phyloP scores from a whole-genome alignment of 805 yeast species.

The Candida dajiaensis region DNA sequence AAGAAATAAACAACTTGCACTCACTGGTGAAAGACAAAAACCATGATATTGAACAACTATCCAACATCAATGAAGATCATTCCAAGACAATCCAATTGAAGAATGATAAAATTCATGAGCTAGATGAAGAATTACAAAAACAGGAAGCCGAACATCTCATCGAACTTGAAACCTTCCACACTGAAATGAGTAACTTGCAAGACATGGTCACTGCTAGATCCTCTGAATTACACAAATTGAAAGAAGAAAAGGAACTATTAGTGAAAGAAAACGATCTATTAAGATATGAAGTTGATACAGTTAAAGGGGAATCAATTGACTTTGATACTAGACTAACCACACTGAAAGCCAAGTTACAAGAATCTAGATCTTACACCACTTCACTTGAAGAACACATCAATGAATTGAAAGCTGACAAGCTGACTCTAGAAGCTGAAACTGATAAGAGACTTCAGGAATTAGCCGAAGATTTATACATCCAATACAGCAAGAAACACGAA shows the following conservation, averaged over 20 bases:
- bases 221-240: conserved; percentile 22
- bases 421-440: conserved; percentile 39
- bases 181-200: conserved; percentile 29
- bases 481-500: conserved; percentile 73
- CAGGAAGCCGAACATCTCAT: conserved; percentile 31
- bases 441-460: conserved; percentile 53
- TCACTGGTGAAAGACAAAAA: conserved; percentile 6
- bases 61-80: conserved; percentile 6
- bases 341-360: conserved; percentile 13
- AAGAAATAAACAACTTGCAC: neutral
- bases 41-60: conserved; percentile 7
- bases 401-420: conserved; percentile 29
- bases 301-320: conserved; percentile 21
- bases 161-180: conserved; percentile 31
- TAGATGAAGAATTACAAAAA: conserved; percentile 27
- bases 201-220: conserved; percentile 24
- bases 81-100: conserved; percentile 14
- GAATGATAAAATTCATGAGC: conserved; percentile 20
- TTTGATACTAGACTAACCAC: conserved; percentile 21
- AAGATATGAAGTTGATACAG: conserved; percentile 19
- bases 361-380: conserved; percentile 15
- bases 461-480: conserved; percentile 65
- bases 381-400: conserved; percentile 23
- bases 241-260: conserved; percentile 21
- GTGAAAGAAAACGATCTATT: conserved; percentile 20